Evolutionary conservation across 495 filamentous ascomycete genomes (phyloP).

Genomic region (Penicillium bovifimosum): DNA sequence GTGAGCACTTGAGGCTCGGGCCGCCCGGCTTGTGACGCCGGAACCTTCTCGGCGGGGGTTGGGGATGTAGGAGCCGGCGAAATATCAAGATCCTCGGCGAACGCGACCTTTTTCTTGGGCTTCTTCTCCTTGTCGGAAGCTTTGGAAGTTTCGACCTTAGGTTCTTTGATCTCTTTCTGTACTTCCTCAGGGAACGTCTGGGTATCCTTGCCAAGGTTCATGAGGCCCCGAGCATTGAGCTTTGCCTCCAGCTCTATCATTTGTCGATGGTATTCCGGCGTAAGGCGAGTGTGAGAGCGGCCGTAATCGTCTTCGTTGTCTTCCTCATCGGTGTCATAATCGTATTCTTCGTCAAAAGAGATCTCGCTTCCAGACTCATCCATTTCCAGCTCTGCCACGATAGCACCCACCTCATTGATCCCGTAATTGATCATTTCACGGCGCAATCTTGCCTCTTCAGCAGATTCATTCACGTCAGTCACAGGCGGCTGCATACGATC

Average conservation of each 20-base stretch:
- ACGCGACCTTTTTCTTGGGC: slow-evolving; percentile 68
- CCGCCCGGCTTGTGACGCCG: slow-evolving; percentile 33
- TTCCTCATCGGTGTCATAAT: slow-evolving; percentile 48
- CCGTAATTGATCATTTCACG: slow-evolving; percentile 90
- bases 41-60: slow-evolving; percentile 21
- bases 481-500: slow-evolving; percentile 27
- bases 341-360: slow-evolving; percentile 49
- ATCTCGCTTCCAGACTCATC: slow-evolving; percentile 62
- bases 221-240: slow-evolving; percentile 53
- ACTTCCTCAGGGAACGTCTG: slow-evolving; percentile 30
- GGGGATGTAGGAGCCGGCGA: slow-evolving; percentile 39
- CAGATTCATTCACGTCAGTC: slow-evolving; percentile 56
- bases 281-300: slow-evolving; percentile 55
- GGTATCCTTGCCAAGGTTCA: slow-evolving; percentile 47
- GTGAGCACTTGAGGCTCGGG: slow-evolving; percentile 28
- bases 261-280: slow-evolving; percentile 63
- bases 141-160: slow-evolving; percentile 13
- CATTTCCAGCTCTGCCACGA: slow-evolving; percentile 89
- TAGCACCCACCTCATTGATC: slow-evolving; percentile 74
- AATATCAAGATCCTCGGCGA: slow-evolving; percentile 72
- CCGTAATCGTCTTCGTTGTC: slow-evolving; percentile 67
- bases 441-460: slow-evolving; percentile 74
- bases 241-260: slow-evolving; percentile 82
- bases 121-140: slow-evolving; percentile 27
- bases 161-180: slow-evolving; percentile 27